Evolutionary conservation across 495 filamentous ascomycete genomes (phyloP).

Genomic region (Trichocladium antarcticum): DNA sequence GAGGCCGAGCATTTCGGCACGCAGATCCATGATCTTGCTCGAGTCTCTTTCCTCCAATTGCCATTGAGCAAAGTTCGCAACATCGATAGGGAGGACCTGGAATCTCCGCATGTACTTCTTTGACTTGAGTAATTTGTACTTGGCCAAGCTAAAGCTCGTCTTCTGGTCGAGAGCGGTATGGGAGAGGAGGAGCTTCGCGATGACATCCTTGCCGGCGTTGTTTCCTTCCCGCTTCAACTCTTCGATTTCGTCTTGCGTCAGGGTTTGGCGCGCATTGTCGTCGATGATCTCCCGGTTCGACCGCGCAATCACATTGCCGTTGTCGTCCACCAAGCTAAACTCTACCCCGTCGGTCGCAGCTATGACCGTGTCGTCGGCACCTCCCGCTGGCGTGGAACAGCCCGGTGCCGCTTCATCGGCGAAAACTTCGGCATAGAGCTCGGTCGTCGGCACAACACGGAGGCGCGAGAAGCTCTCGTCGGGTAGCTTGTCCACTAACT

Average conservation of each 20-base stretch:
- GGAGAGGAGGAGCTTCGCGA: conserved; percentile 72
- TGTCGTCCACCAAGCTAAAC: conserved; percentile 35
- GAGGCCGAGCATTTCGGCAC: conserved; percentile 74
- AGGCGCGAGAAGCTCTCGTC: conserved; percentile 48
- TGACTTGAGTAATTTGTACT: conserved; percentile 87
- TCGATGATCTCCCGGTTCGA: conserved; percentile 73
- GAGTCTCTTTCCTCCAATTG: conserved; percentile 68
- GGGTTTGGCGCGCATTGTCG: conserved; percentile 65
- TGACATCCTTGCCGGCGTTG: conserved; percentile 74
- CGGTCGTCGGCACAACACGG: conserved; percentile 66
- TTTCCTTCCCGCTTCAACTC: conserved; percentile 69
- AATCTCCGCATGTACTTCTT: conserved; percentile 88
- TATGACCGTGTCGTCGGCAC: conserved; percentile 26
- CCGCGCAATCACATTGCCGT: conserved; percentile 53
- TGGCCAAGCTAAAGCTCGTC: conserved; percentile 82
- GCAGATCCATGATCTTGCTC: conserved; percentile 70
- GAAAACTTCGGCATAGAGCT: conserved; percentile 72
- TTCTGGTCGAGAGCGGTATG: conserved; percentile 86
- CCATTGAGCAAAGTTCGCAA: conserved; percentile 59
- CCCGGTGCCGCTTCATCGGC: conserved; percentile 39
- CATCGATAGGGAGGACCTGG: conserved; percentile 70
- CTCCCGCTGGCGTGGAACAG: conserved; percentile 25
- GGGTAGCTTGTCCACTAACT: conserved; percentile 59
- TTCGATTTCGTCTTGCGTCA: conserved; percentile 83
- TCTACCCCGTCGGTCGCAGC: conserved; percentile 24